Conservation (phyloP, 768 basidiomycete genomes). For the Pulveroboletus sp. region DNA sequence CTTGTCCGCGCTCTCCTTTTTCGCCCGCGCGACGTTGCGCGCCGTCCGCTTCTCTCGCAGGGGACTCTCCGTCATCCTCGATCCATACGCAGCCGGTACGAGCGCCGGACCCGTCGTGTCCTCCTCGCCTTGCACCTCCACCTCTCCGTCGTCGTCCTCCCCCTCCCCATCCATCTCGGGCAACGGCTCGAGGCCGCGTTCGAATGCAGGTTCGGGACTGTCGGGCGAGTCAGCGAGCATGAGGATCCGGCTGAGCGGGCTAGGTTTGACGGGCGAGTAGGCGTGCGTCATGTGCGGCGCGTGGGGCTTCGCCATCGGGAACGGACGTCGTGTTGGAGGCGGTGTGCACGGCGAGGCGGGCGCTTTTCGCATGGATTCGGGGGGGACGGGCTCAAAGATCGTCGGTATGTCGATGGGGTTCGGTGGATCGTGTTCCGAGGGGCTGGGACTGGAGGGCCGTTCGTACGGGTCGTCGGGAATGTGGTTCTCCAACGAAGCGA, state of each 20-base stretch:
- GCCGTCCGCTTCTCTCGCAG: conserved; percentile 47
- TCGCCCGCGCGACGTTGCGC: conserved; percentile 25
- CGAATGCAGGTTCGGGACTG: conserved; percentile 31
- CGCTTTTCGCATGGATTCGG: conserved; percentile 6
- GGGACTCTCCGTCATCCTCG: conserved; percentile 52
- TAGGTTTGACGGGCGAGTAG: conserved; percentile 77
- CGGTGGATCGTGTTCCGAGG: background rate
- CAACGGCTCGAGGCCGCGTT: no score
- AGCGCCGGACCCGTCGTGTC: conserved; percentile 7
- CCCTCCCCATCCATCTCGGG: background rate
- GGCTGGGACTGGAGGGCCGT: no score
- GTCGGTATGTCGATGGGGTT: conserved; percentile 17
- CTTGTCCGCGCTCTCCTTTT: conserved; percentile 11
- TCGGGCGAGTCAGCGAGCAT: conserved; percentile 63
- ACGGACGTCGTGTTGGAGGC: conserved; percentile 39
- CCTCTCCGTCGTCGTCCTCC: conserved; percentile 25
- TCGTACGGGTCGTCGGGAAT: conserved; percentile 18
- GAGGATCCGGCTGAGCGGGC: conserved; percentile 75
- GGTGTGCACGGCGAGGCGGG: conserved; percentile 19
- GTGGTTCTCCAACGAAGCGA: conserved; percentile 23
- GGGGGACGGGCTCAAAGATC: conserved; percentile 17
- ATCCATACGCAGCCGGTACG: conserved; percentile 29
- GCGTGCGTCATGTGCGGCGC: conserved; percentile 71
- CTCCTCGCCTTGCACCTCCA: no score
- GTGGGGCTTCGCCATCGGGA: conserved; percentile 70